Evolutionary conservation across 1,284 basidiomycete species (phyloP).

Genomic region (Megacollybia platyphylla): DNA sequence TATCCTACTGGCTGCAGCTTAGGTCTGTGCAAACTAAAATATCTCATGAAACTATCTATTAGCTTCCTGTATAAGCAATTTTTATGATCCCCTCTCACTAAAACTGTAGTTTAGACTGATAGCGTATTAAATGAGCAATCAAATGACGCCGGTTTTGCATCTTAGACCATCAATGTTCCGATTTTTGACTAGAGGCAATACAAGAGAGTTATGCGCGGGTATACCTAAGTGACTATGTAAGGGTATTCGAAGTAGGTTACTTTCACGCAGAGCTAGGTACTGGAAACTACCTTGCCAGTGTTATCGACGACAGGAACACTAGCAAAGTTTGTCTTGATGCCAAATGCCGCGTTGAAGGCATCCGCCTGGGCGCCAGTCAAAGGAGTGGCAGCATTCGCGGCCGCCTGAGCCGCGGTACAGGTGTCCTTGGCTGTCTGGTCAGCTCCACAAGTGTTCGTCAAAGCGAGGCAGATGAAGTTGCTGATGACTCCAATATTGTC

Average conservation of each 20-base stretch:
- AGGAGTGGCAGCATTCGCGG: constrained; percentile 24
- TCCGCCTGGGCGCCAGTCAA: constrained; percentile 44
- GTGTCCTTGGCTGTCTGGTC: constrained; percentile 36
- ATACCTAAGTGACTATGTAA: constrained; percentile 1
- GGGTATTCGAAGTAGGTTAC: constrained; percentile 4
- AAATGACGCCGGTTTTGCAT: no score
- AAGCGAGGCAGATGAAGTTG: constrained; percentile 40
- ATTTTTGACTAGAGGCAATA: no score
- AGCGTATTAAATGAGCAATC: no score
- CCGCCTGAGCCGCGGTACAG: constrained; percentile 27
- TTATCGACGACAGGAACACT: constrained; percentile 21
- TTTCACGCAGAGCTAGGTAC: constrained; percentile 8
- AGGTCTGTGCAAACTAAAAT: not conserved
- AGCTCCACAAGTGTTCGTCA: constrained; percentile 37
- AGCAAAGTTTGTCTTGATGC: constrained; percentile 30
- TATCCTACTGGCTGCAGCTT: constrained; percentile 8
- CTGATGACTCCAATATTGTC: constrained; percentile 40
- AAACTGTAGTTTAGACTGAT: no score
- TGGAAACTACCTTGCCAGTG: constrained; percentile 17
- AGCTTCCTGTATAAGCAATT: no score
- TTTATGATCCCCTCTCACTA: no score
- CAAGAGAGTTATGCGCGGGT: not conserved
- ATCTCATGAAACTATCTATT: constrained; percentile 28
- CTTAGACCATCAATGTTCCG: no score
- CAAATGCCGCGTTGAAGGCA: constrained; percentile 44